Evolutionary conservation across 257 asterid genomes (phyloP), one percentile per base, ranked within the genome.

Genomic region (Scutellaria minor): DNA sequence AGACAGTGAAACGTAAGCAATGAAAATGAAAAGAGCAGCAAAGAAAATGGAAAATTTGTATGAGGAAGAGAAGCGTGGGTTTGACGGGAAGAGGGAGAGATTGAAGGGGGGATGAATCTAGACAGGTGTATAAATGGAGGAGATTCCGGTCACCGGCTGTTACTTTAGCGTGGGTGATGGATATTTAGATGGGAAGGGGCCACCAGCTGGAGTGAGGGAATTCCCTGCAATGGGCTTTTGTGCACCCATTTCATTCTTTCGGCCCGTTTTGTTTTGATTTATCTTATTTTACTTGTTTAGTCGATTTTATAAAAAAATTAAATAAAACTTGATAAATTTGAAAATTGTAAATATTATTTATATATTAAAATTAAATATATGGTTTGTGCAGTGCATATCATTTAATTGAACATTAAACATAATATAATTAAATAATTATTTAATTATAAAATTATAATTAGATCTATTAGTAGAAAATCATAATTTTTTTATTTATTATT

Each of bases 41-140:
- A 58, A 75, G 37, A 18, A 3, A 57, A 48, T n/a, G 62, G 68
- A 14, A 55, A 48, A 1, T 68, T 67, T 68, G 47, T 27, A 14
- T 4, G 75, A 64, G 20, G 73, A 76, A 56, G 72, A 74, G 71
- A 13, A 57, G 79, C 84, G 80, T 77, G 78, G 77, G 24, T 64
- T 70, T 77, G 86, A 87, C 81, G 85, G 72, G 78, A 58, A 35
- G 77, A 68, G 9, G 70, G 72, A 57, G 35, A 79, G 68, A 64
- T 68, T 73, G 77, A 40, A 6, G 39, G 68, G 79, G 83, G 83
- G 75, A 76, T 86, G 88, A 78, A 86, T 73, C 76, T 82, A 78
- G 91, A 84, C 88, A 54, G 64, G 1, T 79, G 81, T 71, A 31
- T 48, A 75, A 47, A 37, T 70, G 54, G 35, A 10, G 70, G 42